Evolutionary conservation across 768 basidiomycete genomes (phyloP), one percentile per base, ranked within the genome.

Genomic region (Mycena galopus): DNA sequence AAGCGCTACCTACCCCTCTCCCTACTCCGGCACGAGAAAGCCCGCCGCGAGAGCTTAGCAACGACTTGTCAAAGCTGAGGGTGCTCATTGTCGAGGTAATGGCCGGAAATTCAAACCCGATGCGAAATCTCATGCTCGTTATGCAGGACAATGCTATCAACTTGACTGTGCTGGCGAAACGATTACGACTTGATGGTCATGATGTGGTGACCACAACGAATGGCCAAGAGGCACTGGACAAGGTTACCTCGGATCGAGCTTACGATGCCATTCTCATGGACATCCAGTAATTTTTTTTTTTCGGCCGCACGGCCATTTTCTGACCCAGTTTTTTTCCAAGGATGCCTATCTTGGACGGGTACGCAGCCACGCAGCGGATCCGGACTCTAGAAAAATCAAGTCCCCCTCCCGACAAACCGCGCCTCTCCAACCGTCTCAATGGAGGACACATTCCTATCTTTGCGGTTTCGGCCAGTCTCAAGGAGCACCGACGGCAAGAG

Each of bases 261-360:
- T 93, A 93, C 75, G 94, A 96, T 77, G 87, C 86, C 67, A 84
- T 95, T 19, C 83, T 96, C 56, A 96, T 95, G 95, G 94, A 95
- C 78, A 89, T 95, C 14, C 93, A 93, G 92, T 93, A 73, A 91
- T 84, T 2, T 42, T 42, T 21, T 30, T n/a, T 21, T 23, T 58
- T 44, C 35, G 8, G 25, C 30, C 37, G 37, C 25, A 17, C 37
- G 23, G 5, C 44, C 17, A 11, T 19, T 27, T 29, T 23, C 65
- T 21, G 27, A 67, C n/a, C n/a, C 68, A 23, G 17, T 32, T 27
- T 30, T 65, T 53, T 57, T 44, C 29, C 19, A 73, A 94, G 92
- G 78, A 94, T 94, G 93, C 94, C 94, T 0, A 91, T 96, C 64
- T 83, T 95, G 57, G 88, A 94, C 74, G 94, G 94, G 14, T 89